Evolutionary conservation across 257 asterid species (phyloP).

Genomic region (Scutellaria minor): DNA sequence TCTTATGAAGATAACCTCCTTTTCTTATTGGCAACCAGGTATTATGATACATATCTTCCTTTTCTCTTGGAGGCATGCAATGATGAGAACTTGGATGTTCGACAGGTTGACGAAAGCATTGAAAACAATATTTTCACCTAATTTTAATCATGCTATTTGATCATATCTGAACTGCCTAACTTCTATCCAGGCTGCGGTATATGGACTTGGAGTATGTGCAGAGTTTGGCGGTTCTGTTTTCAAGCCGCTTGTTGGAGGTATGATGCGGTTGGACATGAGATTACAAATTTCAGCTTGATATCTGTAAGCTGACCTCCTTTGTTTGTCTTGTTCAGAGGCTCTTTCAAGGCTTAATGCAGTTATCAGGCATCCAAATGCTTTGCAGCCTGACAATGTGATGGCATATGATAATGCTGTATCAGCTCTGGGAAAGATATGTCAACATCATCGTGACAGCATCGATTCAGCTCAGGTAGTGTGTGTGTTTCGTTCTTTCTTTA

Average conservation of each 20-base stretch:
- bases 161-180: conserved; percentile 31
- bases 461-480: conserved; percentile 79
- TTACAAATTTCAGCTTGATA: conserved; percentile 13
- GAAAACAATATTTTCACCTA: not conserved
- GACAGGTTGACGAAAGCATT: conserved; percentile 64
- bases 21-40: conserved; percentile 52
- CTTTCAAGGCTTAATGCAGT: conserved; percentile 80
- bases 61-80: conserved; percentile 97
- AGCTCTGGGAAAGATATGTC: conserved; percentile 95
- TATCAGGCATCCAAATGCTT: conserved; percentile 71
- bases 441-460: conserved; percentile 86
- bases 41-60: conserved; percentile 90
- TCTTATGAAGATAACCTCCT: conserved; percentile 15
- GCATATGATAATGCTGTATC: conserved; percentile 99
- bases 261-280: conserved; percentile 19
- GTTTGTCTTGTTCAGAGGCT: conserved; percentile 64
- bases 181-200: conserved; percentile 78
- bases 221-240: conserved; percentile 77
- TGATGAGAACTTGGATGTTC: conserved; percentile 88
- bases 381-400: conserved; percentile 78
- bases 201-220: conserved; percentile 93
- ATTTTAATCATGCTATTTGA: conserved; percentile 26
- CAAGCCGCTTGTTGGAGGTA: conserved; percentile 87
- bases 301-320: conserved; percentile 34
- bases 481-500: not conserved